Percentiles rank a stretch among this genome's conserved stretches.
Conservation (phyloP, 2,329 filamentous ascomycete genomes). For the Stenocarpella maydis region DNA sequence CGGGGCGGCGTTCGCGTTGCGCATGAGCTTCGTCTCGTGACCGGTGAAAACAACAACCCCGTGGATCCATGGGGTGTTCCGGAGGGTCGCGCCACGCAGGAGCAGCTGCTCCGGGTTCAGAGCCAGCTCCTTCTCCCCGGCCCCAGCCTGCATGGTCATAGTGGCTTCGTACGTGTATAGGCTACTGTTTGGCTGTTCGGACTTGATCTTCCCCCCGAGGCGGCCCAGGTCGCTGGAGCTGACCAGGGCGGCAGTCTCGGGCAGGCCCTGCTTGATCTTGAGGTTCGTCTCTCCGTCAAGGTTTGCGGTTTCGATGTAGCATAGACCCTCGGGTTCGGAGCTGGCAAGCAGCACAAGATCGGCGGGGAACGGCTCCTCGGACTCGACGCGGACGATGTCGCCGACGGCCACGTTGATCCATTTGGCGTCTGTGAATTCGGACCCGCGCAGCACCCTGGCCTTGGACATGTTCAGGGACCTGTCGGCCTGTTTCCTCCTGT, state of each 20-base stretch:
- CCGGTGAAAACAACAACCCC: constrained; percentile 96
- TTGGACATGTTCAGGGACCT: constrained; percentile 87
- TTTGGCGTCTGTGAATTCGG: constrained; percentile 83
- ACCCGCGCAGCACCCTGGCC: constrained; percentile 82
- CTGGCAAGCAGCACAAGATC: constrained; percentile 92
- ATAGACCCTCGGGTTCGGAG: constrained; percentile 95
- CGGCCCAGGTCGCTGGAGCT: constrained; percentile 86
- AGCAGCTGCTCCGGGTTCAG: constrained; percentile 92
- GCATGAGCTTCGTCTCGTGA: constrained; percentile 98
- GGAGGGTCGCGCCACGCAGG: constrained; percentile 88
- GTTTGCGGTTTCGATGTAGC: constrained; percentile 98
- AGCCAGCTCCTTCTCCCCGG: constrained; percentile 90
- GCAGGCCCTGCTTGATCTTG: constrained; percentile 97
- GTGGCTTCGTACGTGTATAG: constrained; percentile 98
- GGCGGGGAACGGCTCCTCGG: constrained; percentile 93
- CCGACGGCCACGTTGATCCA: constrained; percentile 96
- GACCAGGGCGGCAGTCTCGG: constrained; percentile 88
- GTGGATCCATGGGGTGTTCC: constrained; percentile 97
- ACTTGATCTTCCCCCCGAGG: constrained; percentile 85
- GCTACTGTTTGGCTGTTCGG: constrained; percentile 97
- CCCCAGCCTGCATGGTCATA: constrained; percentile 86
- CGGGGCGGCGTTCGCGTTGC: constrained; percentile 94
- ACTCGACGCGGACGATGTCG: constrained; percentile 91
- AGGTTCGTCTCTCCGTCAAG: constrained; percentile 97
- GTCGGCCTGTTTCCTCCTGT: constrained; percentile 87